These are phyloP conservation scores for Flaveria trinervia DNA, from an alignment of 129 eudicot species.

Conservation along the genomic window DNA sequence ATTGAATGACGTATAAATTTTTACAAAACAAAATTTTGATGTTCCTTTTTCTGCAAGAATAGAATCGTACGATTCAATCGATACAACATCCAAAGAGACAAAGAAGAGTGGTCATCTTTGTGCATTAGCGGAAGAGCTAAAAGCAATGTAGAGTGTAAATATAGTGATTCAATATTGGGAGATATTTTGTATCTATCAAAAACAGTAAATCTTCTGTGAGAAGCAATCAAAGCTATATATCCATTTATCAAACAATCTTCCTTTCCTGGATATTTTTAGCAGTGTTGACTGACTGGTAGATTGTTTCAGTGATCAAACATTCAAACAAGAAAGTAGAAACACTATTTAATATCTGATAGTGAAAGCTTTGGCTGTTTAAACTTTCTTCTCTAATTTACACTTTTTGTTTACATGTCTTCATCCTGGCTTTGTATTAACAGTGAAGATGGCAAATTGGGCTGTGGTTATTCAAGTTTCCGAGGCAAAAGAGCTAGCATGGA, in stretches of 20 bases:
- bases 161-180: constrained; percentile 13
- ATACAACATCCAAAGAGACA: background rate
- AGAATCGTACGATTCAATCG: background rate
- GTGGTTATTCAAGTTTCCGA: constrained; percentile 85
- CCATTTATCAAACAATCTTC: background rate
- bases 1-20: background rate
- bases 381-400: constrained; percentile 6
- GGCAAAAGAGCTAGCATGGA: constrained; percentile 96
- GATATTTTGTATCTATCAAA: background rate
- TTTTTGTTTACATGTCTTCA: constrained; percentile 28
- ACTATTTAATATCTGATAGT: background rate
- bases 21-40: background rate
- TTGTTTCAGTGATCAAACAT: background rate
- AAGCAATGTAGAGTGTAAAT: background rate
- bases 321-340: background rate
- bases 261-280: background rate
- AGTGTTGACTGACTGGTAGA: background rate
- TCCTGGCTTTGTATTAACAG: constrained; percentile 45
- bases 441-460: constrained; percentile 79
- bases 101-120: background rate
- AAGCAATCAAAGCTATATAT: background rate
- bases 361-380: background rate
- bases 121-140: constrained; percentile 5
- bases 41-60: background rate
- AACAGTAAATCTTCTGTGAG: background rate